These are phyloP conservation scores for Leptomonas pyrrhocoris DNA, from an alignment of 208 protist genomes.

Conservation along the genomic window DNA sequence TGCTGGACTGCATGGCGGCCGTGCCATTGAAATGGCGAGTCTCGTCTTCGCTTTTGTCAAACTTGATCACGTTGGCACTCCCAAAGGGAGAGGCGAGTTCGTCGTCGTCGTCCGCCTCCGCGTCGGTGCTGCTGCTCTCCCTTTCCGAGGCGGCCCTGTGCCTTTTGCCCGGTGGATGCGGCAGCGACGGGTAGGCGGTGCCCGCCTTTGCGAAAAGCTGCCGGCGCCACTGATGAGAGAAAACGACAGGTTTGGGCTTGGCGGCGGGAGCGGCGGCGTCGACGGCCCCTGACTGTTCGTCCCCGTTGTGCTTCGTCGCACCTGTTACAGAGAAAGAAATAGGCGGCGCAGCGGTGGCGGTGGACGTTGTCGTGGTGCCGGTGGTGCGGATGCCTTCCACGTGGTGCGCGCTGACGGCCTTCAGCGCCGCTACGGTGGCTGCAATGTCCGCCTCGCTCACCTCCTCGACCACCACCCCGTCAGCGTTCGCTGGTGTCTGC, in stretches of 20 bases:
- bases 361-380: not conserved
- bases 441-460: slow-evolving; percentile 24
- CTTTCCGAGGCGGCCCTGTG: not conserved
- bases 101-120: slow-evolving; percentile 14
- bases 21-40: not conserved
- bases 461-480: not conserved
- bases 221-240: slow-evolving; percentile 35
- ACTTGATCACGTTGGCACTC: slow-evolving; percentile 30
- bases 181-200: not conserved
- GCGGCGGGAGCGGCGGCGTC: not conserved
- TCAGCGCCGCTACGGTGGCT: slow-evolving; percentile 20
- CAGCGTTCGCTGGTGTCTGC: not conserved
- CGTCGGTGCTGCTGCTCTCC: not conserved
- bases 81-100: slow-evolving; percentile 21
- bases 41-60: slow-evolving; percentile 5
- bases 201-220: slow-evolving; percentile 19
- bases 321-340: no score
- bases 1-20: slow-evolving; percentile 1
- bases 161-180: not conserved
- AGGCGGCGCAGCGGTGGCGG: not conserved
- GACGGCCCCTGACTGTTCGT: no score
- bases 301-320: no score
- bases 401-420: slow-evolving; percentile 1
- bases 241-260: slow-evolving; percentile 25
- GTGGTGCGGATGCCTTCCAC: not conserved